These are phyloP conservation scores for Ampelomyces quisqualis DNA, from an alignment of 2,329 filamentous ascomycete species.

Conservation along the genomic window DNA sequence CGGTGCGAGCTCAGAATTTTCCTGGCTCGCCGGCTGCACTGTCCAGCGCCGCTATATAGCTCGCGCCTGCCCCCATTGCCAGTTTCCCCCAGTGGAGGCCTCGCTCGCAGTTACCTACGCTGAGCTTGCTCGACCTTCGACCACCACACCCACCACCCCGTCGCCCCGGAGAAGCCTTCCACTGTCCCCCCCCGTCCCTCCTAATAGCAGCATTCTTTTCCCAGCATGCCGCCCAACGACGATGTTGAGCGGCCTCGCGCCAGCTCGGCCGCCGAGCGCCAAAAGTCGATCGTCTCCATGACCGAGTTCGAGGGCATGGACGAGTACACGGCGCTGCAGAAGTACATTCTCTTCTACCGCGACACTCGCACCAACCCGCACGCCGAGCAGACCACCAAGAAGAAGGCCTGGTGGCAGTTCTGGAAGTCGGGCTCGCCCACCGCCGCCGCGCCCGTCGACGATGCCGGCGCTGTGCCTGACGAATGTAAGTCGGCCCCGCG, in stretches of 20 bases:
- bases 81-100: conserved; percentile 34
- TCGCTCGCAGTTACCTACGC: conserved; percentile 30
- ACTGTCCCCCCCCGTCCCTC: conserved; percentile 8
- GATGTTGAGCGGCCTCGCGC: conserved; percentile 40
- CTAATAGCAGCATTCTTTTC: conserved; percentile 21
- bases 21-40: conserved; percentile 20
- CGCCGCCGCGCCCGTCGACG: conserved; percentile 32
- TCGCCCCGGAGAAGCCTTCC: conserved; percentile 16
- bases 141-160: conserved; percentile 13
- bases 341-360: conserved; percentile 67
- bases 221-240: conserved; percentile 30
- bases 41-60: conserved; percentile 23
- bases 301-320: conserved; percentile 53
- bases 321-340: conserved; percentile 66
- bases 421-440: conserved; percentile 48
- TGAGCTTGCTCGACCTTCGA: conserved; percentile 30
- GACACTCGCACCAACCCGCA: conserved; percentile 57
- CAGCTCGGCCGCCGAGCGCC: conserved; percentile 33
- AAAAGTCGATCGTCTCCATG: conserved; percentile 40
- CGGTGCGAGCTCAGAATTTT: conserved; percentile 29
- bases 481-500: conserved; percentile 44
- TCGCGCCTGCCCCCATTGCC: conserved; percentile 17
- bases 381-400: conserved; percentile 50
- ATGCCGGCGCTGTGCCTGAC: conserved; percentile 55
- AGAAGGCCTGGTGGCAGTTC: conserved; percentile 60